Evolutionary conservation across 2,329 filamentous ascomycete genomes (phyloP), one percentile per base, ranked within the genome.

Genomic region (Lachnellula suecica): DNA sequence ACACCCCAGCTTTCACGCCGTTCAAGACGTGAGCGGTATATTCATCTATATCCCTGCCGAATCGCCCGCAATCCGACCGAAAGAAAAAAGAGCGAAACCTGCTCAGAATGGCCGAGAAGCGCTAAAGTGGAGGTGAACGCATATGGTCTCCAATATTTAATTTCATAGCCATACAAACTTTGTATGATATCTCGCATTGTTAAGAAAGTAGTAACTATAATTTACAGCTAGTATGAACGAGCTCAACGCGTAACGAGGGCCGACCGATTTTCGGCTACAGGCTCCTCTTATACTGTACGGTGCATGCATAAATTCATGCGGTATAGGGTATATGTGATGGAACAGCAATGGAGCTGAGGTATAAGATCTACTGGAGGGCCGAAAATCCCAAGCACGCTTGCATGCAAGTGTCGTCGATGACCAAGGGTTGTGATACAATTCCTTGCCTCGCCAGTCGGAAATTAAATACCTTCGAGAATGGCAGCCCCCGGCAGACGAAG

Each of bases 301-400:
- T 22, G 29, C 47, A 53, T 53, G 51, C 51, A 53, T 53, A 53
- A 49, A 37, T 52, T 53, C 42, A 50, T 53, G 51, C 51, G 34
- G 29, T 53, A 49, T 47, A 49, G 38, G 51, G 37, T 53, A 53
- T 50, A 53, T n/a, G 11, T 47, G 47, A 25, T 40, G 47, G 31
- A 44, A 24, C 42, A 46, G 25, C 22, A 25, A 15, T 29, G 41
- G 24, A 47, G 43, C 43, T 15, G 52, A 29, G 52, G 34, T 51
- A 54, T 51, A 54, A 44, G 47, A 54, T 51, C 47, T 34, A 40
- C 52, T 42, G 37, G 46, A 48, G 22, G 35, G 35, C 46, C 46
- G 46, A 48, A 31, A 27, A 34, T 37, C 35, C 20, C 13, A 41
- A 25, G 41, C 41, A 44, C 25, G 37, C 22, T 25, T 9, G n/a